Evolutionary conservation across 2,329 filamentous ascomycete species (phyloP).

Genomic region (Paramyrothecium sp.): DNA sequence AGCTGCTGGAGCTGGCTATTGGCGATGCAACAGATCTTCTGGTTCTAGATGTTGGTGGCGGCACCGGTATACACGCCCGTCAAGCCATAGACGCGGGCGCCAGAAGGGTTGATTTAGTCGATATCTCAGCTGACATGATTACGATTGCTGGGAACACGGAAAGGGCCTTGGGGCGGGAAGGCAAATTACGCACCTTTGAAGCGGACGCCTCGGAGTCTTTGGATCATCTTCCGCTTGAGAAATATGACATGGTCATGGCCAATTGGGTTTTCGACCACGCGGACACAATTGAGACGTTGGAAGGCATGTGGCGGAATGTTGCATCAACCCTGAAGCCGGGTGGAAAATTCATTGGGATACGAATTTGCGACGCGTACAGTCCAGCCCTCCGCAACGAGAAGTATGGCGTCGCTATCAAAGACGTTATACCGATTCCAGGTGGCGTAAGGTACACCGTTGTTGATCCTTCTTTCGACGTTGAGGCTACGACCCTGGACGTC

Average conservation of each 20-base stretch:
- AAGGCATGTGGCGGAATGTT: slow-evolving; percentile 5
- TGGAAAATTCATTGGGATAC: slow-evolving; percentile 4
- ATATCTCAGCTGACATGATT: slow-evolving; percentile 4
- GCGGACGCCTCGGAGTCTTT: background rate
- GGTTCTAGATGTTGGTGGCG: slow-evolving; percentile 8
- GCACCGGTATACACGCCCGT: slow-evolving; percentile 2
- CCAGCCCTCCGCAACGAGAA: background rate
- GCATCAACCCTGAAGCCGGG: slow-evolving; percentile 4
- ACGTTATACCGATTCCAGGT: background rate
- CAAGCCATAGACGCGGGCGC: slow-evolving; percentile 6
- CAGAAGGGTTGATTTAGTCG: slow-evolving; percentile 4
- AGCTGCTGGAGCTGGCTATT: slow-evolving; percentile 3
- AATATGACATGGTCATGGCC: slow-evolving; percentile 9
- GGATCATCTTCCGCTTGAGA: background rate
- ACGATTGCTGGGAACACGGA: background rate
- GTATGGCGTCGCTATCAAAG: background rate
- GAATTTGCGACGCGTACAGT: background rate
- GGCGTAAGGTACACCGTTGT: background rate
- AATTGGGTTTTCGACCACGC: slow-evolving; percentile 6
- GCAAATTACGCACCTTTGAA: background rate
- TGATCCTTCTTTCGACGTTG: background rate
- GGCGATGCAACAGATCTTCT: slow-evolving; percentile 1
- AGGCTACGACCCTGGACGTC: background rate
- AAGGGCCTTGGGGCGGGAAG: background rate
- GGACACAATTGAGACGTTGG: background rate